Conservation (phyloP, 75 land plant species). For the Selaginella tamariscina region DNA sequence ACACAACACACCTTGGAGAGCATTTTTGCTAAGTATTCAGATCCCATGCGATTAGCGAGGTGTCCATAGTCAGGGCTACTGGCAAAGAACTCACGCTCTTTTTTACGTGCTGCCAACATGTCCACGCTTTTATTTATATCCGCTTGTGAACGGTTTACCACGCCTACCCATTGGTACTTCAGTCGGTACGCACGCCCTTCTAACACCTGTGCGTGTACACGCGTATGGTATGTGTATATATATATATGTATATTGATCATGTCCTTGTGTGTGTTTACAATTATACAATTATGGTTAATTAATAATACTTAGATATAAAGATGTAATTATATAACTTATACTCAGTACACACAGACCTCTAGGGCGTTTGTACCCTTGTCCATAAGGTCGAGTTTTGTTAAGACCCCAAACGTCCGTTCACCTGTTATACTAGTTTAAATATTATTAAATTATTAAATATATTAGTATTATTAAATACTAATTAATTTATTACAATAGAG, state of each 20-base stretch:
- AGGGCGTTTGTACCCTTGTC: conserved; percentile 80
- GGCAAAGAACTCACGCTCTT: conserved; percentile 63
- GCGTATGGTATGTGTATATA: no score
- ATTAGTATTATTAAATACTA: not conserved
- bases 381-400: conserved; percentile 85
- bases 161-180: conserved; percentile 83
- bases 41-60: conserved; percentile 64
- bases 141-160: conserved; percentile 82
- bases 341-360: conserved; percentile 35
- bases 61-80: conserved; percentile 69
- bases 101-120: conserved; percentile 59
- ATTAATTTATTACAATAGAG: not conserved
- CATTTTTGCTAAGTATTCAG: conserved; percentile 77
- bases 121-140: conserved; percentile 86
- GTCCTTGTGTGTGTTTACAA: no score
- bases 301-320: no score
- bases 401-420: conserved; percentile 78
- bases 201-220: conserved; percentile 50
- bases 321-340: not conserved
- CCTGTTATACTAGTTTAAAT: conserved; percentile 27
- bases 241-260: no score
- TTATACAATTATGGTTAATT: no score
- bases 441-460: not conserved
- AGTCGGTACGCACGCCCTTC: conserved; percentile 73
- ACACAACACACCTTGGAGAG: conserved; percentile 42